Conservation (phyloP, 805 yeast genomes). For the Metschnikowia peoriensis region DNA sequence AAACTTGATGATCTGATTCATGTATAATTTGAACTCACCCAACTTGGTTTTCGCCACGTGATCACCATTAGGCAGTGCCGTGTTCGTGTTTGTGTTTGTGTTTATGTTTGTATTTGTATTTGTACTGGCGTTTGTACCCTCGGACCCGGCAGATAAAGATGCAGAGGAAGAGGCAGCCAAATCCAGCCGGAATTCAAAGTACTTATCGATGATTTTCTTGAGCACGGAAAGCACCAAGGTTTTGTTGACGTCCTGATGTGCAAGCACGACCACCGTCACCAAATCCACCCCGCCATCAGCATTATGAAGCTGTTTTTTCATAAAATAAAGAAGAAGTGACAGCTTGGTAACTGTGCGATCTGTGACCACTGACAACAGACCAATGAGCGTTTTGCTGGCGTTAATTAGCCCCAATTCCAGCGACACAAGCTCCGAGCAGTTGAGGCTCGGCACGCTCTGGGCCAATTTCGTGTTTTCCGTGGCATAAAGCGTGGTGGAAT, state of each 20-base stretch:
- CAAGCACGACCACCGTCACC: constrained; percentile 50
- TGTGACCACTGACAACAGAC: constrained; percentile 33
- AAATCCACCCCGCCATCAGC: constrained; percentile 47
- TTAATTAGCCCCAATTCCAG: constrained; percentile 56
- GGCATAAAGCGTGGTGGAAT: constrained; percentile 60
- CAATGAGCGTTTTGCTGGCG: constrained; percentile 42
- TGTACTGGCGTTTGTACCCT: no score
- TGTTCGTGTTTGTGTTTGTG: neutral
- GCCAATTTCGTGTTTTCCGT: constrained; percentile 49
- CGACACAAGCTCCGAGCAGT: constrained; percentile 53
- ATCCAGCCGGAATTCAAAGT: constrained; percentile 39
- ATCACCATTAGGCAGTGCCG: constrained; percentile 4
- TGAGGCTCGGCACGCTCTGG: constrained; percentile 41
- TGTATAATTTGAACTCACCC: constrained; percentile 53
- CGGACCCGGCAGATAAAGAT: no score
- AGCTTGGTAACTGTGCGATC: constrained; percentile 26
- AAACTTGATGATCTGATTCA: constrained; percentile 54
- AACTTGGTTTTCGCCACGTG: constrained; percentile 24
- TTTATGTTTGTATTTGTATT: no score
- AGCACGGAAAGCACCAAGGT: constrained; percentile 47
- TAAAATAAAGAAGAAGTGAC: constrained; percentile 43
- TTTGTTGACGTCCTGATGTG: constrained; percentile 43
- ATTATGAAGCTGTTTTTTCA: constrained; percentile 44
- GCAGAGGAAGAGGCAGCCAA: constrained; percentile 15
- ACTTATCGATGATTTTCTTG: constrained; percentile 51